Conservation (phyloP, 768 basidiomycete genomes). For the Trametes cinnabarina region DNA sequence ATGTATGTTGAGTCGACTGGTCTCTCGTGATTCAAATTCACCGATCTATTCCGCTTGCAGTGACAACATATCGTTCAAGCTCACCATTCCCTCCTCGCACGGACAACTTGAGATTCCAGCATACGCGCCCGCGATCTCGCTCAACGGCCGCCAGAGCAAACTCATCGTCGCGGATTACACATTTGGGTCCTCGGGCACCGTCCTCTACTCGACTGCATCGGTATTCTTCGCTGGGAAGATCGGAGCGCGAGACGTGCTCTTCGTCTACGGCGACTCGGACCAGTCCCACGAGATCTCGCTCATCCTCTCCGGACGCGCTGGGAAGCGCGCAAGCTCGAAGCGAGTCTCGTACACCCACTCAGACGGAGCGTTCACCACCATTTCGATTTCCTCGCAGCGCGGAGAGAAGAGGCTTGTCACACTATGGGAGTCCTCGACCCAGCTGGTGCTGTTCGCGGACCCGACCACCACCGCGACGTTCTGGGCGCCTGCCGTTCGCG, state of each 20-base stretch:
- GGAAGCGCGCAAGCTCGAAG: conserved; percentile 12
- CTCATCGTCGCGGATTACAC: conserved; percentile 69
- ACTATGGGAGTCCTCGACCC: conserved; percentile 62
- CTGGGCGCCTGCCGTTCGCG: conserved; percentile 65
- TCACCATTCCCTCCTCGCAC: conserved; percentile 56
- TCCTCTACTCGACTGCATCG: conserved; percentile 71
- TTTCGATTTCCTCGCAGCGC: conserved; percentile 46
- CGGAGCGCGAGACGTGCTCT: conserved; percentile 39
- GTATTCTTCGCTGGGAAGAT: conserved; percentile 62
- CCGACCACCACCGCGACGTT: conserved; percentile 65
- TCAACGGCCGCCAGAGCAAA: conserved; percentile 72
- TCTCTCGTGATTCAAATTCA: neutral
- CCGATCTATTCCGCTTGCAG: conserved; percentile 28
- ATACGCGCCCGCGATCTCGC: conserved; percentile 51
- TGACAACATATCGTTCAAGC: conserved; percentile 50
- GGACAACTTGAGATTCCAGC: conserved; percentile 58
- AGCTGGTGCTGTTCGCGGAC: conserved; percentile 70
- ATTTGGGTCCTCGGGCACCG: conserved; percentile 53
- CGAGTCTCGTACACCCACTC: conserved; percentile 28
- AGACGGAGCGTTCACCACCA: conserved; percentile 37
- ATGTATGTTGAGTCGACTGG: conserved; percentile 52
- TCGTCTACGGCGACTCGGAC: conserved; percentile 37
- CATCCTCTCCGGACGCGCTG: conserved; percentile 16
- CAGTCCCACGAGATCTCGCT: conserved; percentile 37
- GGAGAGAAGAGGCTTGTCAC: conserved; percentile 60